Percentiles rank a stretch among this genome's conserved stretches.
Conservation (phyloP, 2,329 filamentous ascomycete genomes). For the Colletotrichum gigasporum region DNA sequence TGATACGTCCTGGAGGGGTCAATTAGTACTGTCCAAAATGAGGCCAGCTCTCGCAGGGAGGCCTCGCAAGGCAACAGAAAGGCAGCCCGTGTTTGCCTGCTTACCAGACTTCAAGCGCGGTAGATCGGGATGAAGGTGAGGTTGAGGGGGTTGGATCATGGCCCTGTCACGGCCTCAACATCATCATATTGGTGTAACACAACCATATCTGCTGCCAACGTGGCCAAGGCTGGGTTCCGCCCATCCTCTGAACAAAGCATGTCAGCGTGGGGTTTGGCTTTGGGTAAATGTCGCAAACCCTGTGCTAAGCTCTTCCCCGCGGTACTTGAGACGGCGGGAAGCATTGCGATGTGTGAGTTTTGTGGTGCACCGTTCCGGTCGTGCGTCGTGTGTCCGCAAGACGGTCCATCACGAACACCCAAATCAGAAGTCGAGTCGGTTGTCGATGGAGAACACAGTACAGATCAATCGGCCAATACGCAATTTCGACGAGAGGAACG, state of each 20-base stretch:
- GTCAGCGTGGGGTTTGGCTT: not conserved
- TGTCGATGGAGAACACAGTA: slow-evolving; percentile 1
- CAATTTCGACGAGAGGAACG: not conserved
- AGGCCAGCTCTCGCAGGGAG: too few relatives aligned
- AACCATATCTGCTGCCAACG: not conserved
- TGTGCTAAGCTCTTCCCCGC: not conserved
- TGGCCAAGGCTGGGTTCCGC: not conserved
- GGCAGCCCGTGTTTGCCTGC: too few relatives aligned
- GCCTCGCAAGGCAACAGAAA: too few relatives aligned
- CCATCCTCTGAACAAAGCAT: not conserved
- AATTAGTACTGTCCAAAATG: too few relatives aligned
- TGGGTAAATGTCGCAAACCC: not conserved
- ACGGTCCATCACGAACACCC: slow-evolving; percentile 1
- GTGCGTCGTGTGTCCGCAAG: not conserved
- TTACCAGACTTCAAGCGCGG: too few relatives aligned
- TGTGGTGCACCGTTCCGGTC: not conserved
- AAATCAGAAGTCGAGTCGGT: slow-evolving; percentile 15
- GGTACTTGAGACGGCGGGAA: not conserved
- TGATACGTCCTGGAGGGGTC: too few relatives aligned
- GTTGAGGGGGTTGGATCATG: too few relatives aligned
- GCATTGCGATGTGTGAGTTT: not conserved
- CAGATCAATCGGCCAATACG: slow-evolving; percentile 1
- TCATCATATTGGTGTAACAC: not conserved
- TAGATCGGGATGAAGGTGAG: too few relatives aligned
- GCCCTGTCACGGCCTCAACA: too few relatives aligned